A percentile compares a stretch with the other conserved stretches of the same genome.
phyloP scores from a whole-genome alignment of 768 basidiomycete genomes.

The Tephrocybe sp. region DNA sequence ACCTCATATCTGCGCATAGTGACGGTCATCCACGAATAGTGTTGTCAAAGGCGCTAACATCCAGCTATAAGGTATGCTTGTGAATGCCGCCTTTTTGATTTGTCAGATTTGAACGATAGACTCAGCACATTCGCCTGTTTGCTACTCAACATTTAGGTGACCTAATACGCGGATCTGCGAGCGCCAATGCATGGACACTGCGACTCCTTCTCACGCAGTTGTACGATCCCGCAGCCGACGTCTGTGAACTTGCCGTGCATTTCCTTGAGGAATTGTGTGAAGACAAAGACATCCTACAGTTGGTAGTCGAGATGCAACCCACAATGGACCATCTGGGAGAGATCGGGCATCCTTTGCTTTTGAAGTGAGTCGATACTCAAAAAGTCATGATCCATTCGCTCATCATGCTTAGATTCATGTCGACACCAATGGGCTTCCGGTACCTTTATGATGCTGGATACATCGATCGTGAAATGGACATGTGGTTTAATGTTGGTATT shows the following conservation, averaged over 20 bases:
- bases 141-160: constrained; percentile 86
- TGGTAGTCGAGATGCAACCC: constrained; percentile 93
- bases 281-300: constrained; percentile 74
- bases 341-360: constrained; percentile 80
- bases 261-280: constrained; percentile 91
- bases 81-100: background rate
- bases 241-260: constrained; percentile 86
- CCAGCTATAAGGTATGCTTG: constrained; percentile 71
- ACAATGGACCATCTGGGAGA: constrained; percentile 95
- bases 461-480: constrained; percentile 92
- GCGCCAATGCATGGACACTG: constrained; percentile 82
- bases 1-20: constrained; percentile 48
- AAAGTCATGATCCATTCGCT: background rate
- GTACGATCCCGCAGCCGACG: constrained; percentile 89
- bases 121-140: constrained; percentile 80
- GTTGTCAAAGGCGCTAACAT: constrained; percentile 90
- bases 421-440: constrained; percentile 87
- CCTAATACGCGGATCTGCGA: constrained; percentile 64
- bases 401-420: constrained; percentile 71
- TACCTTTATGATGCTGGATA: constrained; percentile 91
- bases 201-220: constrained; percentile 91
- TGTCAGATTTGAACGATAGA: background rate
- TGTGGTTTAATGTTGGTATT: constrained; percentile 85
- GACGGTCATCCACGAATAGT: constrained; percentile 95
- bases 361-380: constrained; percentile 57